Conservation (phyloP, 208 protist species). For the Lotmaria passim region DNA sequence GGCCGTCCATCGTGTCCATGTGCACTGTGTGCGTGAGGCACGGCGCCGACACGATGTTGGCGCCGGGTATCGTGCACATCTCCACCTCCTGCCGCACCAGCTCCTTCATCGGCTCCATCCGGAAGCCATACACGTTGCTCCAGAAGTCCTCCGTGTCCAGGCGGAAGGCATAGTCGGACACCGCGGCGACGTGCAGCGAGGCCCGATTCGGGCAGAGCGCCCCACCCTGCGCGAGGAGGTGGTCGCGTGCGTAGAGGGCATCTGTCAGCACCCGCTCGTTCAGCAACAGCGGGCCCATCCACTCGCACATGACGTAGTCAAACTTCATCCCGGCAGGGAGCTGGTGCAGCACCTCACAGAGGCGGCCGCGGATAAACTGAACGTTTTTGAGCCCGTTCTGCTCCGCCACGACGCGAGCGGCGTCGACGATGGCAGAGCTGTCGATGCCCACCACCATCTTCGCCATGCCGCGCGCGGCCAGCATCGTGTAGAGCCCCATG, state of each 20-base stretch:
- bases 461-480: slow-evolving; percentile 72
- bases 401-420: slow-evolving; percentile 74
- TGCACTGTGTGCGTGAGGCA: slow-evolving; percentile 68
- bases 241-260: slow-evolving; percentile 79
- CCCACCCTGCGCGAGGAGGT: slow-evolving; percentile 69
- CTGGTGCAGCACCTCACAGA: slow-evolving; percentile 63
- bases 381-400: slow-evolving; percentile 86
- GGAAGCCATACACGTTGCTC: slow-evolving; percentile 94
- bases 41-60: slow-evolving; percentile 77
- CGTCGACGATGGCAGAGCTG: slow-evolving; percentile 79
- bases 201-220: slow-evolving; percentile 82
- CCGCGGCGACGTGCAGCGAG: slow-evolving; percentile 84
- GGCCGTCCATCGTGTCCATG: slow-evolving; percentile 46
- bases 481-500: slow-evolving; percentile 88
- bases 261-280: slow-evolving; percentile 84
- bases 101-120: slow-evolving; percentile 91
- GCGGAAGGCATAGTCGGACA: slow-evolving; percentile 86
- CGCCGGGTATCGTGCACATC: slow-evolving; percentile 71
- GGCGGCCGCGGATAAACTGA: slow-evolving; percentile 73
- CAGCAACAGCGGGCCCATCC: slow-evolving; percentile 86
- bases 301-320: slow-evolving; percentile 92
- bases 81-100: slow-evolving; percentile 84
- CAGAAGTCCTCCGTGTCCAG: slow-evolving; percentile 90
- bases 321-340: slow-evolving; percentile 76
- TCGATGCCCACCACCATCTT: slow-evolving; percentile 87